These are phyloP conservation scores for Aspergillus sp. DNA, from an alignment of 2,329 filamentous ascomycete genomes.

Conservation along the genomic window DNA sequence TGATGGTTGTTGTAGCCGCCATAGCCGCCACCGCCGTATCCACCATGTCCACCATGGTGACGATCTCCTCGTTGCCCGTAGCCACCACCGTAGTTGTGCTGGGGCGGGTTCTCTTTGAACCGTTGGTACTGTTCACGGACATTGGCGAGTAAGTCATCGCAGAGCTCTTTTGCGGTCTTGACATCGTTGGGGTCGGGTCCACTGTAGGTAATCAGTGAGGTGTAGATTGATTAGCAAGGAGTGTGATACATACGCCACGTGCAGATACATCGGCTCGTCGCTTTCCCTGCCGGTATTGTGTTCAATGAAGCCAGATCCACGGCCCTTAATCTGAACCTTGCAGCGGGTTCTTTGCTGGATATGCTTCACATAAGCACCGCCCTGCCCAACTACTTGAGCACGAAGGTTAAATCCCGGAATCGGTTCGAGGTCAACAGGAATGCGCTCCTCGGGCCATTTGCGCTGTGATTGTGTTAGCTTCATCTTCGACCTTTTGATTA, in stretches of 20 bases:
- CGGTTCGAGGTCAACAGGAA: conserved; percentile 82
- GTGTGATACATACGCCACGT: conserved; percentile 66
- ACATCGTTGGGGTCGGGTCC: conserved; percentile 85
- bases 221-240: conserved; percentile 21
- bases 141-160: conserved; percentile 76
- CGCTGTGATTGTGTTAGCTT: conserved; percentile 49
- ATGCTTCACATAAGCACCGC: conserved; percentile 93
- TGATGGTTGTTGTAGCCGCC: conserved; percentile 32
- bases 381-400: conserved; percentile 90
- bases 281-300: conserved; percentile 80
- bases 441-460: conserved; percentile 98
- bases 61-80: conserved; percentile 50
- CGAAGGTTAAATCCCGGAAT: conserved; percentile 92
- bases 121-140: conserved; percentile 85
- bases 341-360: conserved; percentile 94
- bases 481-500: neutral
- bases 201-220: conserved; percentile 44
- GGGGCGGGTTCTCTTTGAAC: conserved; percentile 75
- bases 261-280: conserved; percentile 93
- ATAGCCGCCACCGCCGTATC: conserved; percentile 31
- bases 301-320: conserved; percentile 90
- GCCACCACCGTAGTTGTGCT: conserved; percentile 55
- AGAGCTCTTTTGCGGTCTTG: conserved; percentile 77
- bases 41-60: conserved; percentile 37
- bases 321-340: conserved; percentile 96